phyloP scores from a whole-genome alignment of 2,329 filamentous ascomycete genomes.

The Apiospora marii region DNA sequence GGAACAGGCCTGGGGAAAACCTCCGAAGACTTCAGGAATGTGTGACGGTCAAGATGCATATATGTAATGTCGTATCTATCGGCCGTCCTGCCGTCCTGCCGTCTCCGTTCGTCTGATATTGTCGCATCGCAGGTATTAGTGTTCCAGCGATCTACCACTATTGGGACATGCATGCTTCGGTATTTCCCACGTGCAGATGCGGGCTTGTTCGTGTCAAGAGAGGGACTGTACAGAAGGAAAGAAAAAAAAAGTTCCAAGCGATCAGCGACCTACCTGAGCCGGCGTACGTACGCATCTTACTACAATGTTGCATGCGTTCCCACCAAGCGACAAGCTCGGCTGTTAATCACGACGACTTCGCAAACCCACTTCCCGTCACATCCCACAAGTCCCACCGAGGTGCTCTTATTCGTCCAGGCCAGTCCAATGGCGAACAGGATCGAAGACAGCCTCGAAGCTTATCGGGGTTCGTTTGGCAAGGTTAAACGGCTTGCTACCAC shows the following conservation, averaged over 20 bases:
- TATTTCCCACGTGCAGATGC: not conserved
- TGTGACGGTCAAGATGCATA: not conserved
- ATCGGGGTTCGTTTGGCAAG: not conserved
- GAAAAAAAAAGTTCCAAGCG: not conserved
- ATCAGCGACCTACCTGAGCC: not conserved
- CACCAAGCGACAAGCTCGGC: not conserved
- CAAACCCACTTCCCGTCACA: slow-evolving; percentile 6
- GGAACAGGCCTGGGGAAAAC: not conserved
- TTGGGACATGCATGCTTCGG: not conserved
- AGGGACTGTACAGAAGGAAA: not conserved
- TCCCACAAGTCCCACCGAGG: not conserved
- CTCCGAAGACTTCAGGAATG: not conserved
- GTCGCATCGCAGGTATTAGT: not conserved
- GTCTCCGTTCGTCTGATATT: slow-evolving; percentile 7
- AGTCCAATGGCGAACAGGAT: not conserved
- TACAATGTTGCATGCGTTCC: not conserved
- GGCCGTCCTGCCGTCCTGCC: not conserved
- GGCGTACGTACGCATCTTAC: not conserved
- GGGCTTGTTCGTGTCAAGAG: not conserved
- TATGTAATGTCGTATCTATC: not conserved
- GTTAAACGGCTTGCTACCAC: not conserved
- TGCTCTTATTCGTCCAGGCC: not conserved
- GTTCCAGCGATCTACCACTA: not conserved
- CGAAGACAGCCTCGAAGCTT: slow-evolving; percentile 2
- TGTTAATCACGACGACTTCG: not conserved